Evolutionary conservation across 768 basidiomycete species (phyloP).

Genomic region (Pulveroboletus sp.): DNA sequence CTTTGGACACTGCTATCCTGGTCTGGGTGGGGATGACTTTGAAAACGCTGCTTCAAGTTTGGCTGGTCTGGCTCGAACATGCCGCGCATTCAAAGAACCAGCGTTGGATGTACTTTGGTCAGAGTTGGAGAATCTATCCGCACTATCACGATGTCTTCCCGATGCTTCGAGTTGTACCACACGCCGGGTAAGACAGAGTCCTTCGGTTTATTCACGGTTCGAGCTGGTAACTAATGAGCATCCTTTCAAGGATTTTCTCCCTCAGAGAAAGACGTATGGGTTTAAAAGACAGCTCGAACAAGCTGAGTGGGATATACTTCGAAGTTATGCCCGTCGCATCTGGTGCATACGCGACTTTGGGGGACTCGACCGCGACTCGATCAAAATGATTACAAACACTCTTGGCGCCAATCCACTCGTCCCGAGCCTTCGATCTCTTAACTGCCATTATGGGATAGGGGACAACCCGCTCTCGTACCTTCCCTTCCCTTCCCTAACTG

Average conservation of each 20-base stretch:
- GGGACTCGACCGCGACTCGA: background rate
- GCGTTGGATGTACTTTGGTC: conserved; percentile 9
- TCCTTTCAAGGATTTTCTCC: too few species aligned
- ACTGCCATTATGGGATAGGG: background rate
- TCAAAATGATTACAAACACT: background rate
- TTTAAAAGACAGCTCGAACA: conserved; percentile 4
- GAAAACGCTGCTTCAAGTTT: too few species aligned
- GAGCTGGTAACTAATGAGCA: too few species aligned
- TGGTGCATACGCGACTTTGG: background rate
- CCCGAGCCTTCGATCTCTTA: background rate
- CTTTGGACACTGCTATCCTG: background rate
- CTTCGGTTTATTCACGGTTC: background rate
- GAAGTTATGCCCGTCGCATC: background rate
- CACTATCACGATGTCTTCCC: background rate
- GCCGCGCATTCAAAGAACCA: conserved; percentile 8
- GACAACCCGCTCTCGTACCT: too few species aligned
- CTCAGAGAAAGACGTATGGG: background rate
- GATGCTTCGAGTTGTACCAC: too few species aligned
- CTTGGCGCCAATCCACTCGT: background rate
- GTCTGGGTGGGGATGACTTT: too few species aligned
- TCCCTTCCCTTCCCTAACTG: too few species aligned
- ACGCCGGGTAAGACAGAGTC: too few species aligned
- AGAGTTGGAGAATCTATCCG: background rate
- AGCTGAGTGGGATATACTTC: background rate
- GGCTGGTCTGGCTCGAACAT: conserved; percentile 5